These are phyloP conservation scores for Fusarium lateritium DNA, from an alignment of 2,329 filamentous ascomycete genomes.

Conservation along the genomic window DNA sequence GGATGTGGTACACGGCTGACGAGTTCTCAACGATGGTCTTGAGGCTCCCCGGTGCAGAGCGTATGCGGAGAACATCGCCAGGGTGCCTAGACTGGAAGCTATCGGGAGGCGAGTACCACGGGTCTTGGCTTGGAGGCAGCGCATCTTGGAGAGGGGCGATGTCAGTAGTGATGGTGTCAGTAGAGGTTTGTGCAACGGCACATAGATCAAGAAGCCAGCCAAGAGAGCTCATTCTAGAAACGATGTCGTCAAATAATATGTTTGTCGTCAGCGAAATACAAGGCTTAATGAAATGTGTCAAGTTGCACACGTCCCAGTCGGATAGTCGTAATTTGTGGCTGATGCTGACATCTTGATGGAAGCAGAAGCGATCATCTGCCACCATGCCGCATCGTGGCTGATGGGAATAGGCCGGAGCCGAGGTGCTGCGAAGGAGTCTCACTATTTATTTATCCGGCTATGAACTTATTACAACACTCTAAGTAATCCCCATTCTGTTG, in stretches of 20 bases:
- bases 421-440: too few species aligned
- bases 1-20: slow-evolving; percentile 52
- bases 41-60: slow-evolving; percentile 33
- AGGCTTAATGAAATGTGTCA: background rate
- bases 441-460: too few species aligned
- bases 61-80: slow-evolving; percentile 37
- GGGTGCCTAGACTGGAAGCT: slow-evolving; percentile 18
- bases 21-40: slow-evolving; percentile 19
- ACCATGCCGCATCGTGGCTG: too few species aligned
- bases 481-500: too few species aligned
- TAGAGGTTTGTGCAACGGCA: background rate
- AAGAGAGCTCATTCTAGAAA: background rate
- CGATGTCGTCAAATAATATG: accelerated
- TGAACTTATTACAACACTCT: too few species aligned
- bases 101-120: slow-evolving; percentile 23
- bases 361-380: background rate
- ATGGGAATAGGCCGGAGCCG: too few species aligned
- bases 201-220: slow-evolving; percentile 2
- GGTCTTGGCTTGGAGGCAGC: slow-evolving; percentile 23
- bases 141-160: background rate
- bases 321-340: background rate
- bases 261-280: background rate
- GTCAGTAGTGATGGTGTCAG: background rate
- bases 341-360: slow-evolving; percentile 5
- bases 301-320: background rate